These are phyloP conservation scores for Chaetomium tenue DNA, from an alignment of 495 filamentous ascomycete species.

Conservation along the genomic window DNA sequence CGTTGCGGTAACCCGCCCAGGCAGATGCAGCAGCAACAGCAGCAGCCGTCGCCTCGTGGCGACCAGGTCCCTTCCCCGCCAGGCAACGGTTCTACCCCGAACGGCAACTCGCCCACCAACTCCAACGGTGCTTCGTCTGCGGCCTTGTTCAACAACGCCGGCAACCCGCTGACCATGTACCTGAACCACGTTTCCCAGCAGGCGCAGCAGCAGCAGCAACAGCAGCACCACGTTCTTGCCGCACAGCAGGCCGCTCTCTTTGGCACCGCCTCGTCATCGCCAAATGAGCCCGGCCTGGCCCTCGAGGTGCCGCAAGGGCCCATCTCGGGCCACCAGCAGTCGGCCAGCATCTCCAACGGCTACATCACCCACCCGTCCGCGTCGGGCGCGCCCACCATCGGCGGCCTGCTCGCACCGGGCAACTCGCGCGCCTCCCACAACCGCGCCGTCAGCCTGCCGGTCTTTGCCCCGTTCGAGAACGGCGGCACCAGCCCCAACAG, in stretches of 20 bases:
- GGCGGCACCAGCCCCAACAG: constrained; percentile 49
- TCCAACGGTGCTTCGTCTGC: constrained; percentile 44
- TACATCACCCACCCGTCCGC: constrained; percentile 51
- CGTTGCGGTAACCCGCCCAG: constrained; percentile 94
- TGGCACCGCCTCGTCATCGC: constrained; percentile 55
- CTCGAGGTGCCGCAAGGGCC: constrained; percentile 57
- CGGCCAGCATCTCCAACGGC: constrained; percentile 60
- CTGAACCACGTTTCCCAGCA: constrained; percentile 81
- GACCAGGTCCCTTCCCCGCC: constrained; percentile 71
- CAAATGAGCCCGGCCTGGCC: constrained; percentile 47
- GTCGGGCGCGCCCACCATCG: constrained; percentile 64
- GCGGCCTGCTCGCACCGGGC: constrained; percentile 72
- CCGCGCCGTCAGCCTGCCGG: constrained; percentile 81
- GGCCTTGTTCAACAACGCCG: constrained; percentile 72
- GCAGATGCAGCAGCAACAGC: constrained; percentile 73
- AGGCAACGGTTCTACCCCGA: constrained; percentile 52
- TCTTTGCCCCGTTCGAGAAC: constrained; percentile 54
- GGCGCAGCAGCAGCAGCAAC: constrained; percentile 70
- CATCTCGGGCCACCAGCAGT: constrained; percentile 59
- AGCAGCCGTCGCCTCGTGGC: constrained; percentile 53
- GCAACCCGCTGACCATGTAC: constrained; percentile 94
- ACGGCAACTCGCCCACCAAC: constrained; percentile 53
- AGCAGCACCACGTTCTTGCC: constrained; percentile 60
- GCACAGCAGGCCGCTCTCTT: constrained; percentile 62
- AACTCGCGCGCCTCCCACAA: constrained; percentile 69